These are phyloP conservation scores for Diplodia corticola DNA, from an alignment of 2,329 filamentous ascomycete species.

Conservation along the genomic window DNA sequence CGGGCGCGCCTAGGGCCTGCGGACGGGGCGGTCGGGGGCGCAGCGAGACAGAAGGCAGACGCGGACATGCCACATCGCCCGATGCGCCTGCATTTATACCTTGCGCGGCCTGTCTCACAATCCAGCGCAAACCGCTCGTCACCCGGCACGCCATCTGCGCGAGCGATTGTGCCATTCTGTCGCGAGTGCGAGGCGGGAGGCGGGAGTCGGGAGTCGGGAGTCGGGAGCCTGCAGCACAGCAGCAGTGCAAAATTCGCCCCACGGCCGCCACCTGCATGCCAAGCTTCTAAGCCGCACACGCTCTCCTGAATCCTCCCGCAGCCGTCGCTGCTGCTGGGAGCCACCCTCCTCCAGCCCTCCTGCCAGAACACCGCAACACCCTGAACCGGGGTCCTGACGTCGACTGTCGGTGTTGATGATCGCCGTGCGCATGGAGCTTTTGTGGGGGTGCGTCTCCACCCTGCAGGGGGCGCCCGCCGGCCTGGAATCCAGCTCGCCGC, in stretches of 20 bases:
- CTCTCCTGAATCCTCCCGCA: neutral
- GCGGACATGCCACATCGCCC: neutral
- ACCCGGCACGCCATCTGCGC: conserved; percentile 15
- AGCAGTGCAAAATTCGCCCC: neutral
- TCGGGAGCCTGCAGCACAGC: neutral
- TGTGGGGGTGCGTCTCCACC: conserved; percentile 14
- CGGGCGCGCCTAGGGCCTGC: neutral
- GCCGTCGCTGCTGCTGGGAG: neutral
- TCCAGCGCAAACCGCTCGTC: neutral
- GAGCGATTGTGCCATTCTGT: conserved; percentile 7
- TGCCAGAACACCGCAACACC: neutral
- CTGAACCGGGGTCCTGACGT: neutral
- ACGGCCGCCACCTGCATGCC: conserved; percentile 11
- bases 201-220: conserved; percentile 11
- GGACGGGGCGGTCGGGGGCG: neutral
- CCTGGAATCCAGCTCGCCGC: neutral
- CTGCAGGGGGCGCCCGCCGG: conserved; percentile 5
- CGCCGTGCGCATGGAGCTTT: conserved; percentile 3
- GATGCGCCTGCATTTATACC: conserved; percentile 13
- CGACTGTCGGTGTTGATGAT: conserved; percentile 4
- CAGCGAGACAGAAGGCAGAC: conserved; percentile 9
- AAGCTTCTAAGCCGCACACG: conserved; percentile 21
- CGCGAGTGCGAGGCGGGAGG: conserved; percentile 3
- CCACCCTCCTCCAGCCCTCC: neutral
- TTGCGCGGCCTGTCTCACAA: neutral